Conservation (phyloP, 2,329 filamentous ascomycete genomes). For the Rutstroemia sp. region DNA sequence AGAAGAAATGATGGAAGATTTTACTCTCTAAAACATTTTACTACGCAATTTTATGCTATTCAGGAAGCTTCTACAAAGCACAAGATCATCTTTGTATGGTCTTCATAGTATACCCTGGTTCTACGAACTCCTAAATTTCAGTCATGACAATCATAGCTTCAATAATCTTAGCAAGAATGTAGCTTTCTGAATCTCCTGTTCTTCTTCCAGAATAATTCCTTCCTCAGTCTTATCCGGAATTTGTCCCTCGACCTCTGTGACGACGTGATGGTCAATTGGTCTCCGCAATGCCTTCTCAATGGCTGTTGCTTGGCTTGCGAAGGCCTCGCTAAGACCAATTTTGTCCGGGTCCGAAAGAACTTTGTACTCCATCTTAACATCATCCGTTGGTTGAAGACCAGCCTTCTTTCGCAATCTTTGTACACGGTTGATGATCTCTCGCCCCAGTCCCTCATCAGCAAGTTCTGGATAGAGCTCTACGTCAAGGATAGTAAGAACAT, state of each 20-base stretch:
- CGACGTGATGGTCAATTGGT: slow-evolving; percentile 63
- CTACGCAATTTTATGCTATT: background rate
- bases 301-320: slow-evolving; percentile 56
- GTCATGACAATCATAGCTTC: slow-evolving; percentile 48
- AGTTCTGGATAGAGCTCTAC: slow-evolving; percentile 75
- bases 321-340: slow-evolving; percentile 63
- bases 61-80: background rate
- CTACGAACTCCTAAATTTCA: background rate
- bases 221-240: slow-evolving; percentile 39
- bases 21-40: background rate
- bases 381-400: slow-evolving; percentile 82
- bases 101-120: background rate
- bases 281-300: slow-evolving; percentile 75
- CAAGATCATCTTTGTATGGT: background rate
- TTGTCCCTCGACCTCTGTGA: slow-evolving; percentile 52
- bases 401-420: slow-evolving; percentile 93
- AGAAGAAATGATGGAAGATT: slow-evolving; percentile 33
- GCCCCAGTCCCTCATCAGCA: slow-evolving; percentile 77
- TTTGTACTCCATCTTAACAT: slow-evolving; percentile 89
- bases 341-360: slow-evolving; percentile 73
- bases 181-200: slow-evolving; percentile 79
- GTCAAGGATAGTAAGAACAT: slow-evolving; percentile 89
- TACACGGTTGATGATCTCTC: slow-evolving; percentile 89
- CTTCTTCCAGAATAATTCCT: slow-evolving; percentile 68
- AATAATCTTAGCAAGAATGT: slow-evolving; percentile 71